Percentiles rank a stretch among this genome's conserved stretches.
Evolutionary conservation across 2,329 filamentous ascomycete species (phyloP).

Genomic region (Tolypocladium paradoxum): DNA sequence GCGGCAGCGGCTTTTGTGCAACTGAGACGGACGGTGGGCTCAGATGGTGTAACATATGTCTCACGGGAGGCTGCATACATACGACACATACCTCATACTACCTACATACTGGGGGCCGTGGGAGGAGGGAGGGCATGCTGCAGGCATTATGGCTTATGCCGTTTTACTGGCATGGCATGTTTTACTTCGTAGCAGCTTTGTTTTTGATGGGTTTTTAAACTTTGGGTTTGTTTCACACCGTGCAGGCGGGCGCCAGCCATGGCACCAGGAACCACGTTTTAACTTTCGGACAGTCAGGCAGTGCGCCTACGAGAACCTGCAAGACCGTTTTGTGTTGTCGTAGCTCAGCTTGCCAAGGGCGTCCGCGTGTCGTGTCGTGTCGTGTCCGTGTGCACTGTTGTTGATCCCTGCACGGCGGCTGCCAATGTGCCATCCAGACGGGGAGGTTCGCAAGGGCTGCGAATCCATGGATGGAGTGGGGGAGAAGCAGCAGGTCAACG

Average conservation of each 20-base stretch:
- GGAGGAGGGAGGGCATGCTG: neutral
- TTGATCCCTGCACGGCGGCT: neutral
- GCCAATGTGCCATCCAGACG: neutral
- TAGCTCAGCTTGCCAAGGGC: neutral
- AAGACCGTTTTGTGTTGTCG: neutral
- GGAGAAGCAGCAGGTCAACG: neutral
- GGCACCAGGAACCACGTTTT: neutral
- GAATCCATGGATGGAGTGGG: neutral
- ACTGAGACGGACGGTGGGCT: neutral
- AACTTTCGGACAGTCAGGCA: neutral
- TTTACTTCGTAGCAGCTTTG: neutral
- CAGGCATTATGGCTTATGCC: neutral
- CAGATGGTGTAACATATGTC: neutral
- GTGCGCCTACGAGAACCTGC: no score
- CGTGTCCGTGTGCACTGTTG: neutral
- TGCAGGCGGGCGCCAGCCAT: neutral
- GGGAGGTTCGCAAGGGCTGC: neutral
- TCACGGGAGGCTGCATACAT: neutral
- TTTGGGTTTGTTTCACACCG: neutral
- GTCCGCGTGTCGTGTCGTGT: neutral
- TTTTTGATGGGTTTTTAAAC: neutral
- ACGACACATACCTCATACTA: neutral
- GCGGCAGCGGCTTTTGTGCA: conserved; percentile 1
- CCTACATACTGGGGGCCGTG: neutral
- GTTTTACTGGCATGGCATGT: neutral